A percentile compares a stretch with the other conserved stretches of the same genome.
Evolutionary conservation across 495 filamentous ascomycete species (phyloP).

Genomic region (Penicillium verhagenii): DNA sequence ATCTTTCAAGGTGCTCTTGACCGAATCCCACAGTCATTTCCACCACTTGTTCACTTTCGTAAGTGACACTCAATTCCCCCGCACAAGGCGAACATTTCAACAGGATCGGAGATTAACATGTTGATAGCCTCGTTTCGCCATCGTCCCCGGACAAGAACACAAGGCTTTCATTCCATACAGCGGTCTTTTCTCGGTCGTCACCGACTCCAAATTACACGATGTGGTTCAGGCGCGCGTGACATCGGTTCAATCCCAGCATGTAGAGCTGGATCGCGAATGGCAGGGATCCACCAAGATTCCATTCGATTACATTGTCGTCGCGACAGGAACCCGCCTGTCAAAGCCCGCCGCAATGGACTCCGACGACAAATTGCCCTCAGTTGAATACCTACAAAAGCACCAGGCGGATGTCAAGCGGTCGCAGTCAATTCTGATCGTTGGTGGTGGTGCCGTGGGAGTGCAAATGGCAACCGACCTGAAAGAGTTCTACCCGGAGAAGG

Average conservation of each 20-base stretch:
- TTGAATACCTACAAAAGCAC: slow-evolving; percentile 40
- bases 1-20: slow-evolving; percentile 40
- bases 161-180: slow-evolving; percentile 57
- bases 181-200: slow-evolving; percentile 32
- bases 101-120: neutral
- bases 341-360: slow-evolving; percentile 46
- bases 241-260: slow-evolving; percentile 34
- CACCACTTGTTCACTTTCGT: slow-evolving; percentile 56
- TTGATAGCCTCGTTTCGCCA: slow-evolving; percentile 50
- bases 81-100: neutral
- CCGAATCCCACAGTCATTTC: slow-evolving; percentile 53
- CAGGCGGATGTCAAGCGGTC: slow-evolving; percentile 35
- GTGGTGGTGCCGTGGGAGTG: slow-evolving; percentile 61
- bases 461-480: slow-evolving; percentile 62
- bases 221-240: slow-evolving; percentile 45
- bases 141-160: slow-evolving; percentile 48
- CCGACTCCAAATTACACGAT: slow-evolving; percentile 33
- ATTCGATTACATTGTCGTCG: slow-evolving; percentile 48
- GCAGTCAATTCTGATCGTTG: slow-evolving; percentile 53
- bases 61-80: slow-evolving; percentile 24
- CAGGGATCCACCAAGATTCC: slow-evolving; percentile 39
- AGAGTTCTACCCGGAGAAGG: slow-evolving; percentile 55
- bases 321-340: slow-evolving; percentile 46
- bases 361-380: slow-evolving; percentile 45
- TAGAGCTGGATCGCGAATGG: slow-evolving; percentile 49